phyloP scores from a whole-genome alignment of 73 alveolate species.

The Paramecium primaurelia region DNA sequence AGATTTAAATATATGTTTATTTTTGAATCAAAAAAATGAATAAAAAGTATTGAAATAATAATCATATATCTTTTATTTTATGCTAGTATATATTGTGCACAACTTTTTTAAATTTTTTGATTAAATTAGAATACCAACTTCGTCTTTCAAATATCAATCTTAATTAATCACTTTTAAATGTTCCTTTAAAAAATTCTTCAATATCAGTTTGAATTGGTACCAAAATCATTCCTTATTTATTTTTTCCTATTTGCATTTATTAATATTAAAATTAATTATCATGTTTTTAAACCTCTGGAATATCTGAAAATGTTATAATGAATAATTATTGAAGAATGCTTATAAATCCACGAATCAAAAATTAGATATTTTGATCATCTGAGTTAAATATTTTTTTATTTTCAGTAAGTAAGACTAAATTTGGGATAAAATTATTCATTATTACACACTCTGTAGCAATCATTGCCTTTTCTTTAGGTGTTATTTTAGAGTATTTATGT shows the following conservation, averaged over 20 bases:
- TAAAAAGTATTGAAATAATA: not conserved
- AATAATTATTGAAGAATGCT: not conserved
- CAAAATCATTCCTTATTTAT: not conserved
- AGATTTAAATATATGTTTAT: not conserved
- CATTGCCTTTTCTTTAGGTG: not conserved
- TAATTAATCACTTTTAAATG: not conserved
- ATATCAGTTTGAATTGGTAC: not conserved
- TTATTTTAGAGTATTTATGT: not conserved
- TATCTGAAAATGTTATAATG: not conserved
- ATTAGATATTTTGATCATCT: not conserved
- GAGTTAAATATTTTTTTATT: not conserved
- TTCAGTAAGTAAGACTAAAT: not conserved
- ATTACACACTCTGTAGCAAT: not conserved
- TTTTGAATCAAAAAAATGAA: not conserved
- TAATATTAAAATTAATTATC: not conserved
- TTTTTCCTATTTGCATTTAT: not conserved
- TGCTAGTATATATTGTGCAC: not conserved
- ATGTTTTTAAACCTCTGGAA: not conserved
- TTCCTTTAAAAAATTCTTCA: not conserved
- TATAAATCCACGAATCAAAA: not conserved
- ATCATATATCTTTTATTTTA: not conserved
- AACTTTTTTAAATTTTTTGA: not conserved
- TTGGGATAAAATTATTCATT: not conserved
- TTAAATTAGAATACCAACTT: not conserved
- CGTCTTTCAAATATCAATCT: not conserved